phyloP scores from a whole-genome alignment of 75 land plant genomes.

The Cupressus sempervirens region DNA sequence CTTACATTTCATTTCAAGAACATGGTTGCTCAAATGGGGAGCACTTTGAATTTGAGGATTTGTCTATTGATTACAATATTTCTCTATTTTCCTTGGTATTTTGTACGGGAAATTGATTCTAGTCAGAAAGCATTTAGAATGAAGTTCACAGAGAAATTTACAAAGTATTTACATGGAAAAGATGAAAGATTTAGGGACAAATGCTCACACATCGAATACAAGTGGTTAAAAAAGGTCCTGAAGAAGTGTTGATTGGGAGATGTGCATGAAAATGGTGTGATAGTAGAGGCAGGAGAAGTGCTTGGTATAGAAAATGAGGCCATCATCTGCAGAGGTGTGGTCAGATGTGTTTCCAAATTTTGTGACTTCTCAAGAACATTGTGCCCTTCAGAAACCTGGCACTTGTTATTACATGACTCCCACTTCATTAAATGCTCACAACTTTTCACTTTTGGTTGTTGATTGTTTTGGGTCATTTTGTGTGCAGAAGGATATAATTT shows the following conservation, averaged over 20 bases:
- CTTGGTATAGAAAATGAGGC: slow-evolving; percentile 3
- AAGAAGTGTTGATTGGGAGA: slow-evolving; percentile 47
- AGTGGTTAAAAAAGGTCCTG: slow-evolving; percentile 71
- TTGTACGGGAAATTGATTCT: not conserved
- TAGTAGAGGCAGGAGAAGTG: not conserved
- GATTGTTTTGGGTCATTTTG: too few relatives aligned
- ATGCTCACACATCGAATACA: slow-evolving; percentile 66
- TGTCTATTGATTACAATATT: too few relatives aligned
- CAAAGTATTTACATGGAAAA: slow-evolving; percentile 47
- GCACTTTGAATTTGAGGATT: too few relatives aligned
- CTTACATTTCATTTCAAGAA: not conserved
- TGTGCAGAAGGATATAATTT: too few relatives aligned
- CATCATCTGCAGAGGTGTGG: not conserved
- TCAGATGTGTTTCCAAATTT: not conserved
- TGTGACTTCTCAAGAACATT: not conserved
- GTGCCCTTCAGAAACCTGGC: not conserved
- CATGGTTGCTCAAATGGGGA: not conserved
- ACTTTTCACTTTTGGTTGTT: too few relatives aligned
- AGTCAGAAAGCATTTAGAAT: slow-evolving; percentile 14
- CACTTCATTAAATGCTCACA: too few relatives aligned
- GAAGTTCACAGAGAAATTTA: slow-evolving; percentile 73
- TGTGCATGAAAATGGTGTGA: slow-evolving; percentile 11
- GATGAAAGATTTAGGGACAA: slow-evolving; percentile 36
- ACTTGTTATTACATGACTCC: too few relatives aligned
- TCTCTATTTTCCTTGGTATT: not conserved